phyloP scores from a whole-genome alignment of 805 yeast species.

The Cyberlindnera mississippiensis region DNA sequence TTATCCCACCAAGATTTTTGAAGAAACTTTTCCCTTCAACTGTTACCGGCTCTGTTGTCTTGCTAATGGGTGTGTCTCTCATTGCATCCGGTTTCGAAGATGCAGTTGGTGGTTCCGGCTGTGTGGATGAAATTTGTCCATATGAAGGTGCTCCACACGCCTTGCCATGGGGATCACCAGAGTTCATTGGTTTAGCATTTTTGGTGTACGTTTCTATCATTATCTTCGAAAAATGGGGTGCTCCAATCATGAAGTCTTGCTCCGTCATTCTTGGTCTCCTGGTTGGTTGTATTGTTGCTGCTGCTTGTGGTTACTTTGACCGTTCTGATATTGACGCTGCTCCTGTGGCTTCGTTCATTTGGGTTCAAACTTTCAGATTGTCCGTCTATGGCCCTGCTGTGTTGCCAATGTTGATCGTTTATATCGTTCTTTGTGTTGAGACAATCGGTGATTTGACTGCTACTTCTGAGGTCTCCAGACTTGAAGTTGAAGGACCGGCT shows the following conservation, averaged over 20 bases:
- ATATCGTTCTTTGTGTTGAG: conserved; percentile 80
- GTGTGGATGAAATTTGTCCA: conserved; percentile 48
- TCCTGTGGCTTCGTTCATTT: conserved; percentile 80
- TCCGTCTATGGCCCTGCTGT: conserved; percentile 81
- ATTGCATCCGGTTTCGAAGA: conserved; percentile 73
- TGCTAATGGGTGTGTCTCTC: conserved; percentile 74
- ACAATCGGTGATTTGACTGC: conserved; percentile 94
- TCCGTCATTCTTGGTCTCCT: conserved; percentile 83
- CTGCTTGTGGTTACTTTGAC: conserved; percentile 83
- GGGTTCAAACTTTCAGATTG: conserved; percentile 82
- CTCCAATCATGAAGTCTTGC: conserved; percentile 93
- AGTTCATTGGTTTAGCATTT: conserved; percentile 84
- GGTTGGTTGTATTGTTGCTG: conserved; percentile 89
- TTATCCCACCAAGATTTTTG: conserved; percentile 68
- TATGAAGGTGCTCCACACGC: conserved; percentile 49
- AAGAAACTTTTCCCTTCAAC: conserved; percentile 80
- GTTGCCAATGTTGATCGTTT: conserved; percentile 79
- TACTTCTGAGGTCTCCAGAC: conserved; percentile 83
- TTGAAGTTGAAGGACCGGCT: conserved; percentile 74
- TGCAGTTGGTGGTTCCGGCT: conserved; percentile 85
- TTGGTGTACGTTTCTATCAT: conserved; percentile 72
- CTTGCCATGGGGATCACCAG: conserved; percentile 83
- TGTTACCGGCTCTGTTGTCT: conserved; percentile 90
- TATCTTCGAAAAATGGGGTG: conserved; percentile 79
- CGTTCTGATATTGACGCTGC: conserved; percentile 57